Evolutionary conservation across 441 rosid genomes (phyloP).

Genomic region (Syzygium malaccense): DNA sequence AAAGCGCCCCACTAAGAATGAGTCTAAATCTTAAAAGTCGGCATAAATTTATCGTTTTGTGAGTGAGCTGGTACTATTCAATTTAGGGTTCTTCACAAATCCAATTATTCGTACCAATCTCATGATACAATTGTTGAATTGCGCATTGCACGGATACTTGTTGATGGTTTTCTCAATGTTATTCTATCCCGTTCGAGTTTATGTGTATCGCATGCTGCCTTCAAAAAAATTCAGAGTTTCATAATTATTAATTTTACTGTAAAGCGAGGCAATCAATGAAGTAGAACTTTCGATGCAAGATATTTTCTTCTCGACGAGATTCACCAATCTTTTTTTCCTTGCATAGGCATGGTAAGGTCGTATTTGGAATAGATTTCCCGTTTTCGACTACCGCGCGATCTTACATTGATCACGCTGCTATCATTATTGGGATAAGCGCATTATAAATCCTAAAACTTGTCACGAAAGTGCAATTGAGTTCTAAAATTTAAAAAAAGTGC

Average conservation of each 20-base stretch:
- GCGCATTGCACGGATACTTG: neutral
- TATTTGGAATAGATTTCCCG: neutral
- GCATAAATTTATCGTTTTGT: neutral
- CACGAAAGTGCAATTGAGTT: too few relatives aligned
- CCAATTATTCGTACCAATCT: fast-evolving
- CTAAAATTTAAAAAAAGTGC: too few relatives aligned
- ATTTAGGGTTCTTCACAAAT: neutral
- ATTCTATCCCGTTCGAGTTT: neutral
- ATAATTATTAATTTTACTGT: neutral
- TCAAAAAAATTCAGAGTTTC: neutral
- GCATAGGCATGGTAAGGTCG: neutral
- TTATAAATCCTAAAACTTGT: too few relatives aligned
- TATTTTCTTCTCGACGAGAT: neutral
- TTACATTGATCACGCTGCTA: fast-evolving
- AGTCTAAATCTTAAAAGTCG: neutral
- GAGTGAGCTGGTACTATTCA: neutral
- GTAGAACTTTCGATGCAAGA: neutral
- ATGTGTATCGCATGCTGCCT: neutral
- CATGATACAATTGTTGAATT: fast-evolving
- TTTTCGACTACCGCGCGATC: neutral
- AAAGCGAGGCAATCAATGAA: neutral
- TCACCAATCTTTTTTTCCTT: neutral
- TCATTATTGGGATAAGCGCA: fast-evolving
- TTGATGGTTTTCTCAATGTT: neutral
- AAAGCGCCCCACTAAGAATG: neutral